Conservation (phyloP, 768 basidiomycete species). For the Suillus subluteus region DNA sequence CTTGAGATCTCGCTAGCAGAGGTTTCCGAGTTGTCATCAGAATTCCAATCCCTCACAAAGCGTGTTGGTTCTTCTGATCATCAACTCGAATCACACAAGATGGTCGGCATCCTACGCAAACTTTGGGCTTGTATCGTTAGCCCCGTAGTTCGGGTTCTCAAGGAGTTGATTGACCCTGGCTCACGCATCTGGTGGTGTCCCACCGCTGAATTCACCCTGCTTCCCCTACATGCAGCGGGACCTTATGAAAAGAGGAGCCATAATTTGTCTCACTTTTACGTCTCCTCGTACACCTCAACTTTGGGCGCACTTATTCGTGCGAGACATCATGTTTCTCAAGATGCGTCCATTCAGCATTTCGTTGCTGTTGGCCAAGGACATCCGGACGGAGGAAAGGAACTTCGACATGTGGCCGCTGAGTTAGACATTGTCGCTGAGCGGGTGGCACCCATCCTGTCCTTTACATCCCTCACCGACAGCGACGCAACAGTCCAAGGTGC, state of each 20-base stretch:
- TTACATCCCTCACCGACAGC: constrained; percentile 1
- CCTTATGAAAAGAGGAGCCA: not conserved
- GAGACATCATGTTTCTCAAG: not conserved
- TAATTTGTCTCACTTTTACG: not conserved
- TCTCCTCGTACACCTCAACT: not conserved
- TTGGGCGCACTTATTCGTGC: not conserved
- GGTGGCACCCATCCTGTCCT: not conserved
- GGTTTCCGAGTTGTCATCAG: not conserved
- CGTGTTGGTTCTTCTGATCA: not conserved
- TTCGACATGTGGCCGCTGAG: not conserved
- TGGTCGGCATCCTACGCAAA: constrained; percentile 12
- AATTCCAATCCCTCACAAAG: not conserved
- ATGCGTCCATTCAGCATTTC: not conserved
- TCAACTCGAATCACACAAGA: constrained; percentile 8
- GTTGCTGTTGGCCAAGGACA: constrained; percentile 8
- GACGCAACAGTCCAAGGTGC: not conserved
- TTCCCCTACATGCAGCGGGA: constrained; percentile 9
- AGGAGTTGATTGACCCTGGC: not conserved
- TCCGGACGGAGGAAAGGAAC: not conserved
- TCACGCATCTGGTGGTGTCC: constrained; percentile 20
- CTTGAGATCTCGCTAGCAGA: not conserved
- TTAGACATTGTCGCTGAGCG: not conserved
- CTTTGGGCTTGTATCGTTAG: constrained; percentile 8
- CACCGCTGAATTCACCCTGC: constrained; percentile 11
- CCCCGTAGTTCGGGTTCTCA: constrained; percentile 9